Base-by-base conservation (phyloP, 805 yeast species). In the Wickerhamomyces alni region DNA sequence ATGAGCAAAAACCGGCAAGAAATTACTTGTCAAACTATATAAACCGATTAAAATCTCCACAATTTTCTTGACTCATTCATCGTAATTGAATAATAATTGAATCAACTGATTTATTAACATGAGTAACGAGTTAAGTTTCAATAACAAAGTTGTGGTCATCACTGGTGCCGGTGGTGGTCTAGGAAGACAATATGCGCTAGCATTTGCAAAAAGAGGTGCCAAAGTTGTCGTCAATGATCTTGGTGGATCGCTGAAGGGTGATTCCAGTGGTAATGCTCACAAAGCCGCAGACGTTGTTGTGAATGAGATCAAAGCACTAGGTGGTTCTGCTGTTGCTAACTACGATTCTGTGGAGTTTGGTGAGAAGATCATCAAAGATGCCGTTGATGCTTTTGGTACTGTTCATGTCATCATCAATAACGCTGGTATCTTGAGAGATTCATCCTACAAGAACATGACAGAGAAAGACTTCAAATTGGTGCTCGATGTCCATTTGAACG, bases 101-200 rank as follows among this genome's bases (percentile, higher is more conserved):
- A 29, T n/a, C n/a, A n/a, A n/a, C n/a, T n/a, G 16, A 15, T 7
- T 8, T 12, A 30, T 12, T 15, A 10, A 25, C 15, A 36, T 28
- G 35, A 30, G 34, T 18, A 18, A 31, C 17, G 10, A 58, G 34
- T 58, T 81, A 19, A 57, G 69, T 28, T 87, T 82, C 56, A 82
- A 86, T 54, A 87, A 80, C 52, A 82, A 84, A 61, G 97, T 91
- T 33, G 97, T 91, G 26, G 79, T 91, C 42, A 80, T 91, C 59
- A 91, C 97, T 36, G 99, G 99, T 26, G 93, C 97, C 35, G 99
- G 99, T 48, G 98, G 97, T 51, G 99, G 98, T 16, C 74, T 91
- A 33, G 99, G 99, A 18, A 84, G 74, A 54, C 79, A 79, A 36
- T 91, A 91, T 63, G 95, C 96, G 5, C 66, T 87, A 25, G 87